Conservation (phyloP, 805 yeast genomes). For the Yamadazyma kitorensis region DNA sequence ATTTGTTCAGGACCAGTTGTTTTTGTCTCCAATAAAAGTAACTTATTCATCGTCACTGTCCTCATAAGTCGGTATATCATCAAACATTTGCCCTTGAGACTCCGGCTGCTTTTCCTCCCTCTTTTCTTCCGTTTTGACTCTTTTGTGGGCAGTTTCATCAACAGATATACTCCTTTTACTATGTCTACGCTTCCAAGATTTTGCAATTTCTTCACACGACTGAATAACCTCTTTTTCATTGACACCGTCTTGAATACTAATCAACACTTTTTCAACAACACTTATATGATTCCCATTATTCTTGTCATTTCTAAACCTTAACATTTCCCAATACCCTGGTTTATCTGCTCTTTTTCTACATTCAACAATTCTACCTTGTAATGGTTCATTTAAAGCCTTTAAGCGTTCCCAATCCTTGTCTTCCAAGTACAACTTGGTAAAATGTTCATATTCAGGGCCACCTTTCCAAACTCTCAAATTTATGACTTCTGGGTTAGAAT, state of each 20-base stretch:
- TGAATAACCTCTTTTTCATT: conserved; percentile 69
- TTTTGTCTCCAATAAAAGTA: not conserved
- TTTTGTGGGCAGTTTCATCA: conserved; percentile 2
- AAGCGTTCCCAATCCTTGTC: conserved; percentile 80
- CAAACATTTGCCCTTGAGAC: conserved; percentile 16
- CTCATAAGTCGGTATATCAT: conserved; percentile 40
- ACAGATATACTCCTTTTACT: conserved; percentile 24
- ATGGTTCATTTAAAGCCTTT: conserved; percentile 70
- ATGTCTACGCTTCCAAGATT: conserved; percentile 62
- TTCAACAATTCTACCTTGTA: conserved; percentile 87
- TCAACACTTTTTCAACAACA: conserved; percentile 78
- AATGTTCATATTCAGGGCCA: conserved; percentile 56
- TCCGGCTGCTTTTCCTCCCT: not conserved
- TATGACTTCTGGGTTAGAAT: conserved; percentile 63
- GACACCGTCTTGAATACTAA: conserved; percentile 85
- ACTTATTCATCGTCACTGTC: conserved; percentile 33
- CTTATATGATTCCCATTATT: conserved; percentile 78
- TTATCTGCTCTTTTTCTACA: conserved; percentile 61
- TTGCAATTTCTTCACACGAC: conserved; percentile 54
- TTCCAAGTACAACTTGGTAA: conserved; percentile 57
- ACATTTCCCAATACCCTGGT: conserved; percentile 70
- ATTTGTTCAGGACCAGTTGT: too few species aligned
- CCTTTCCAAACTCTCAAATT: conserved; percentile 81
- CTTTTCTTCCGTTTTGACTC: conserved; percentile 14
- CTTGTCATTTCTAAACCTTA: conserved; percentile 93